Evolutionary conservation across 805 yeast species (phyloP).

Genomic region (Metschnikowia lachancei): DNA sequence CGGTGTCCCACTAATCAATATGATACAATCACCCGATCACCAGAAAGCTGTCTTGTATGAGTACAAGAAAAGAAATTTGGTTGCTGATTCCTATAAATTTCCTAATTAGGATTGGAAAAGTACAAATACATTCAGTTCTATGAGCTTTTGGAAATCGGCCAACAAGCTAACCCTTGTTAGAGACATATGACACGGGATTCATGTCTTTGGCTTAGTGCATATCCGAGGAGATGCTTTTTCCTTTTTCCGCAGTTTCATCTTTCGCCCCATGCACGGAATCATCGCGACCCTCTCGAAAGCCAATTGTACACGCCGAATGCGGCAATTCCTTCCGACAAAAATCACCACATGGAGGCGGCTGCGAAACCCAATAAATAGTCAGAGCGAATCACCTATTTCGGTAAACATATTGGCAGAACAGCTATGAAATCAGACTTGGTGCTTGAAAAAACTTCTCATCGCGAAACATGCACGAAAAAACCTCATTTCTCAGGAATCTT

Average conservation of each 20-base stretch:
- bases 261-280: conserved; percentile 5
- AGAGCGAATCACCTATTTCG: conserved; percentile 7
- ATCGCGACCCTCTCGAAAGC: background rate
- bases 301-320: conserved; percentile 16
- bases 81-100: too few relatives aligned
- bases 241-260: conserved; percentile 7
- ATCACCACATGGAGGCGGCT: too few relatives aligned
- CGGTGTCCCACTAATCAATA: too few relatives aligned
- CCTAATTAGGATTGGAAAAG: too few relatives aligned
- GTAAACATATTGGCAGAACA: background rate
- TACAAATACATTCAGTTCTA: too few relatives aligned
- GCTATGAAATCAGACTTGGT: background rate
- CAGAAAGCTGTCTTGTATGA: too few relatives aligned
- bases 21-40: too few relatives aligned
- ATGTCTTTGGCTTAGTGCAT: background rate
- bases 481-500: conserved; percentile 11
- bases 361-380: conserved; percentile 10
- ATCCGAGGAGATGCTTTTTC: conserved; percentile 8
- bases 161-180: too few relatives aligned
- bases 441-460: background rate
- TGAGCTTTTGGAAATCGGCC: too few relatives aligned
- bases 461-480: background rate
- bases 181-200: too few relatives aligned
- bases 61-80: too few relatives aligned
- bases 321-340: conserved; percentile 13